Base-by-base conservation (phyloP, 1,284 basidiomycete species). In the Salmacisia buchloeana region DNA sequence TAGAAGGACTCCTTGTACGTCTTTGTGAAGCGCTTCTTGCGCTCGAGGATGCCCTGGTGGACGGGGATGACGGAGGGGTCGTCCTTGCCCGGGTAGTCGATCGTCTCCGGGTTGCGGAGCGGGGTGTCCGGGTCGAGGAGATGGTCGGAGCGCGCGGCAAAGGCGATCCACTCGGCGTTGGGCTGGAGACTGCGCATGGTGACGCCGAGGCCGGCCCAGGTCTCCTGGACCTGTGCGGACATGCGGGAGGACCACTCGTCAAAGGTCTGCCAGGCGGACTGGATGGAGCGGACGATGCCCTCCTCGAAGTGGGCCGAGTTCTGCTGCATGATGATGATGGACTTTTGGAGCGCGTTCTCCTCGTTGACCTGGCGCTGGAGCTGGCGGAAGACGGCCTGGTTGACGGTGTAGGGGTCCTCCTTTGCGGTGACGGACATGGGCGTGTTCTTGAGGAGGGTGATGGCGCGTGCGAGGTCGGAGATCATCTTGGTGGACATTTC, bases 241-340 rank as follows among this genome's bases (percentile, higher is more conserved):
- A 92, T 91, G 76, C 94, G 90, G 5, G 89, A 75, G 52, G 69
- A 89, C 94, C 94, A 98, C 82, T 97, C 94, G 77, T 94, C 91
- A 78, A 92, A 98, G 1, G 93, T 97, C 70, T 90, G 86, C 94
- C 94, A 98, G 0, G 94, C 92, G 38, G 91, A 92, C 82, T 98
- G 93, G 70, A 98, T 87, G 34, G 91, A 88, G 70, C 91, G 90
- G 41, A 98, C 92, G 74, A 98, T 91, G 66, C 94, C 94, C 76
- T 93, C 91, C 81, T 97, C 94, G 73, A 98, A 98, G 80, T 96
- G 90, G 25, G 94, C 94, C 56, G 89, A 92, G 81, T 97, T 97
- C 76, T 97, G 80, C 80, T 98, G 94, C 87, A 97, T 97, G 81
- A 98, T 96, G 77, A 98, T 89, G 78, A 97, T 90, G n/a, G 89